Percentiles rank a stretch among this genome's conserved stretches.
Conservation (phyloP, 208 protist species). For the Leishmania tarentolae region DNA sequence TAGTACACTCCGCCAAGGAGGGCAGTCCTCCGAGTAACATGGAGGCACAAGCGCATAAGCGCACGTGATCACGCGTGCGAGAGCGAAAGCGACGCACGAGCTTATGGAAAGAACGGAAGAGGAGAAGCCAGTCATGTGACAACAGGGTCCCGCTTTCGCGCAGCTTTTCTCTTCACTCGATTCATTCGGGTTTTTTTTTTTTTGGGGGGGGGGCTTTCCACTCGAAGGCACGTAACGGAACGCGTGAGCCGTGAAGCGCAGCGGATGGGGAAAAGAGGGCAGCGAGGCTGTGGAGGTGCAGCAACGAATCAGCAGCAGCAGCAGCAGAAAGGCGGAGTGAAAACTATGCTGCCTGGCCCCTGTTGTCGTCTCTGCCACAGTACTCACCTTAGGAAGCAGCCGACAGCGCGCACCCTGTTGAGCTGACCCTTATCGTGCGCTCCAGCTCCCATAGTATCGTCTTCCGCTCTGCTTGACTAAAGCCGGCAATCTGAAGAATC, state of each 20-base stretch:
- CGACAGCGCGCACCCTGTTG: slow-evolving; percentile 16
- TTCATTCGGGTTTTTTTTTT: neutral
- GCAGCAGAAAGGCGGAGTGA: neutral
- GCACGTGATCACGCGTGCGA: neutral
- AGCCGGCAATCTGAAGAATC: slow-evolving; percentile 29
- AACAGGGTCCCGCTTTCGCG: too few relatives aligned
- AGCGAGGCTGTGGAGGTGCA: neutral
- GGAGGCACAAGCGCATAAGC: neutral
- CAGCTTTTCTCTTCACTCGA: neutral
- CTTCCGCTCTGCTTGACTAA: slow-evolving; percentile 27
- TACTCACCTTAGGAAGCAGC: neutral
- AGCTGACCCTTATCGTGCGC: slow-evolving; percentile 33
- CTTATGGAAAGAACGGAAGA: neutral
- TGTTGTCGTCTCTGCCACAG: neutral
- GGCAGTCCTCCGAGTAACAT: neutral
- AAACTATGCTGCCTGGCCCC: neutral
- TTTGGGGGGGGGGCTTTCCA: too few relatives aligned
- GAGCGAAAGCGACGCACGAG: neutral
- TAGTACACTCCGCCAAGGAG: slow-evolving; percentile 7
- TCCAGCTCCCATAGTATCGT: slow-evolving; percentile 46
- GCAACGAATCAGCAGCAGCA: neutral
- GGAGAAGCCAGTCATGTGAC: neutral
- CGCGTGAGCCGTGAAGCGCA: neutral
- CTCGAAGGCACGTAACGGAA: neutral
- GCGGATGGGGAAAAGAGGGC: neutral